Conservation (phyloP, 352 stramenopile genomes). For the Pythium dissotocum region DNA sequence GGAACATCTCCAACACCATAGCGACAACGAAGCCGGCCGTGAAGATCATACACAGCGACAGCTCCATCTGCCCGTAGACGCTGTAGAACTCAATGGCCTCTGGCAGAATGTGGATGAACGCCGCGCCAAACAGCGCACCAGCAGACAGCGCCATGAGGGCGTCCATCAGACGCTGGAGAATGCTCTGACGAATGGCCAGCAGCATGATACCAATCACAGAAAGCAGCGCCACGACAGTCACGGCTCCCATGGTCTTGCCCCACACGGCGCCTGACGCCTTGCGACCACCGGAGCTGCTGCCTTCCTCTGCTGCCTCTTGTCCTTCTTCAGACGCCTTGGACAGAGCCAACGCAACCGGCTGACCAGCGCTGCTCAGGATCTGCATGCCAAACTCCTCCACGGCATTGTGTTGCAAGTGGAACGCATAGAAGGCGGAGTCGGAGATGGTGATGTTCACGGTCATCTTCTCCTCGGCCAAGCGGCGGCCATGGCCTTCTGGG, state of each 20-base stretch:
- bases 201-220: constrained; percentile 46
- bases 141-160: constrained; percentile 57
- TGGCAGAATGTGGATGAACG: constrained; percentile 78
- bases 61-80: constrained; percentile 51
- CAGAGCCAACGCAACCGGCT: constrained; percentile 26
- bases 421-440: constrained; percentile 34
- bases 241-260: constrained; percentile 41
- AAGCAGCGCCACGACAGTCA: constrained; percentile 40
- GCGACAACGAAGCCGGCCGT: constrained; percentile 67
- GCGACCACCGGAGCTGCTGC: constrained; percentile 4
- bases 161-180: constrained; percentile 40
- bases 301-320: constrained; percentile 5
- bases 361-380: constrained; percentile 22
- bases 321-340: constrained; percentile 23
- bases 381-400: constrained; percentile 47
- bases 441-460: constrained; percentile 44
- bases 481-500: constrained; percentile 29
- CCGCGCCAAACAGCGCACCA: constrained; percentile 70
- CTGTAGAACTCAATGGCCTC: constrained; percentile 70
- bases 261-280: constrained; percentile 37
- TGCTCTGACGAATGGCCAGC: constrained; percentile 31
- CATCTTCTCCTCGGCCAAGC: constrained; percentile 35
- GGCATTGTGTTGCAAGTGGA: constrained; percentile 56
- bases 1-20: constrained; percentile 53
- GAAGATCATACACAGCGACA: constrained; percentile 60